Evolutionary conservation across 2,329 filamentous ascomycete genomes (phyloP).

Genomic region (Ascochyta lentis): DNA sequence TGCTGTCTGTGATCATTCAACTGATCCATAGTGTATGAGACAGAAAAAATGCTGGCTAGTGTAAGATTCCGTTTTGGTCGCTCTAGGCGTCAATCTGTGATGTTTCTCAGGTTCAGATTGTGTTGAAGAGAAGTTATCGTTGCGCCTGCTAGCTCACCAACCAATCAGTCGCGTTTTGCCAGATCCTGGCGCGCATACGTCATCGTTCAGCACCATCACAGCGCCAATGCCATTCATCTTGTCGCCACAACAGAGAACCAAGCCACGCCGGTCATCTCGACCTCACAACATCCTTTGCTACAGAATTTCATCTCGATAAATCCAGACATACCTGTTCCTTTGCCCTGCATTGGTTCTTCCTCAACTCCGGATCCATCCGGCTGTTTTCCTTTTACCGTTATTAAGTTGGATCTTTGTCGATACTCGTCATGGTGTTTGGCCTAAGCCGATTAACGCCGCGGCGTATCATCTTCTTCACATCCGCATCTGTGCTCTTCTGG

Average conservation of each 20-base stretch:
- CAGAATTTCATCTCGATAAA: background rate
- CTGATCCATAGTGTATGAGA: too few species aligned
- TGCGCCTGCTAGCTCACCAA: background rate
- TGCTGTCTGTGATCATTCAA: background rate
- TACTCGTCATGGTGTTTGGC: slow-evolving; percentile 29
- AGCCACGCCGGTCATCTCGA: slow-evolving; percentile 20
- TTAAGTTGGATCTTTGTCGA: background rate
- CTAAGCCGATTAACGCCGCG: slow-evolving; percentile 32
- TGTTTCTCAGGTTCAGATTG: slow-evolving; percentile 80
- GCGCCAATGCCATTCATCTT: background rate
- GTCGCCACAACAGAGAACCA: slow-evolving; percentile 5
- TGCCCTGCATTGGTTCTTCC: background rate
- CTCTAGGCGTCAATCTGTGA: background rate
- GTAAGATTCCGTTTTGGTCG: too few species aligned
- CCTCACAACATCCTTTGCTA: background rate
- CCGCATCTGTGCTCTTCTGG: slow-evolving; percentile 40
- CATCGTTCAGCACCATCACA: slow-evolving; percentile 20
- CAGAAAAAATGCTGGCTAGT: too few species aligned
- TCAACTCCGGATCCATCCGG: slow-evolving; percentile 1
- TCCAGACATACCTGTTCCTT: background rate
- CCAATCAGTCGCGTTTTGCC: background rate
- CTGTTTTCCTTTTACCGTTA: background rate
- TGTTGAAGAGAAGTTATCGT: background rate
- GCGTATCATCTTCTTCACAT: slow-evolving; percentile 35
- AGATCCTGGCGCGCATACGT: slow-evolving; percentile 17